phyloP scores from a whole-genome alignment of 805 yeast genomes.

The Ascoidea rubescens region DNA sequence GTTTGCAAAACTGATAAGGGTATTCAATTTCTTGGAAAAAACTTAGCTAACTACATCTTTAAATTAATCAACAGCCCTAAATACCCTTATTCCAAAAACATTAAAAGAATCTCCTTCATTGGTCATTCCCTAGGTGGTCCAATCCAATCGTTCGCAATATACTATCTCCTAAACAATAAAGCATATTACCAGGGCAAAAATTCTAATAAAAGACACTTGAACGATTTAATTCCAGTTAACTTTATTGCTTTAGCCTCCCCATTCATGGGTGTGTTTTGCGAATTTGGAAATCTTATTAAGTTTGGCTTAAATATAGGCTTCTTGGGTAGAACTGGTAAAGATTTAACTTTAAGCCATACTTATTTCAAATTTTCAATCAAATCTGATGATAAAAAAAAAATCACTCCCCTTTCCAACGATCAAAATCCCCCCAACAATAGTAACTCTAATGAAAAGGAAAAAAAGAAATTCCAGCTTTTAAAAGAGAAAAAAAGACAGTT shows the following conservation, averaged over 20 bases:
- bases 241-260: slow-evolving; percentile 84
- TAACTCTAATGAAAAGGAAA: slow-evolving; percentile 8
- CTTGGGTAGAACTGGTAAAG: slow-evolving; percentile 89
- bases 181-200: slow-evolving; percentile 5
- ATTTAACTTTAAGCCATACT: slow-evolving; percentile 52
- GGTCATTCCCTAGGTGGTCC: slow-evolving; percentile 94
- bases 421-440: slow-evolving; percentile 13
- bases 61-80: slow-evolving; percentile 31
- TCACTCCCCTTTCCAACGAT: background rate
- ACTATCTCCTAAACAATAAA: slow-evolving; percentile 41
- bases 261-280: slow-evolving; percentile 73
- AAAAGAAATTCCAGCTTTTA: slow-evolving; percentile 5
- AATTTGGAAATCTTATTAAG: slow-evolving; percentile 76
- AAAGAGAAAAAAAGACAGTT: slow-evolving; percentile 3
- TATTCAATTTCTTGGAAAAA: slow-evolving; percentile 64
- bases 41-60: slow-evolving; percentile 62
- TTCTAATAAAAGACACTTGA: slow-evolving; percentile 3
- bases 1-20: slow-evolving; percentile 86
- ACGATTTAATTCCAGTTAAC: slow-evolving; percentile 39
- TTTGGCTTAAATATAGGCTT: slow-evolving; percentile 77
- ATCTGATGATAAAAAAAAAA: slow-evolving; percentile 5
- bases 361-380: slow-evolving; percentile 13
- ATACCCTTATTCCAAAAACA: slow-evolving; percentile 18
- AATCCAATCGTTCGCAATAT: slow-evolving; percentile 82
- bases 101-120: slow-evolving; percentile 64